These are phyloP conservation scores for Cetraspora pellucida DNA, from an alignment of 192 early-diverging fungal species.

Conservation along the genomic window DNA sequence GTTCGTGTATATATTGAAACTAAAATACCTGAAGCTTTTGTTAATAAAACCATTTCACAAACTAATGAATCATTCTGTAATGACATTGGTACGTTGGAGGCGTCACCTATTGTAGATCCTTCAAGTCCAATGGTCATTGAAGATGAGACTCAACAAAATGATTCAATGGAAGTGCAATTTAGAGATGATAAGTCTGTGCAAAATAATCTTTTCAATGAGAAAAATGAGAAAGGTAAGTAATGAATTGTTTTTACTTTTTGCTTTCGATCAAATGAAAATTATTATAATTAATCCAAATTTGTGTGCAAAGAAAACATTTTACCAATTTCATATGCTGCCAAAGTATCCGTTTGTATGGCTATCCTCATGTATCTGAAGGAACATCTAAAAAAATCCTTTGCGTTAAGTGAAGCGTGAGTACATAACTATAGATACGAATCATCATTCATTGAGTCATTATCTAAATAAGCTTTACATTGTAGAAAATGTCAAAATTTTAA, in stretches of 20 bases:
- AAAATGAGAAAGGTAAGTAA: constrained; percentile 14
- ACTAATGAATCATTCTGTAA: background rate
- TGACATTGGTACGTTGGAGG: background rate
- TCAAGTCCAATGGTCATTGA: background rate
- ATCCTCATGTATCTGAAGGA: constrained; percentile 66
- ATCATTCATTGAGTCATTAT: background rate
- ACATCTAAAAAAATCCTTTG: constrained; percentile 63
- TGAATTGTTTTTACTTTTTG: no score
- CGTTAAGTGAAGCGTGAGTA: constrained; percentile 49
- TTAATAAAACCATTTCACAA: background rate
- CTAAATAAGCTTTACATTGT: background rate
- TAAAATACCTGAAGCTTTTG: background rate
- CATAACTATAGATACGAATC: no score
- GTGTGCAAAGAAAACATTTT: constrained; percentile 11
- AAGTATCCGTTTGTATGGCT: constrained; percentile 60
- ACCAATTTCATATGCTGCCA: constrained; percentile 41
- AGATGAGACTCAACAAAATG: no score
- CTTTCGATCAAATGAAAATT: no score
- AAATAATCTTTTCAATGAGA: background rate
- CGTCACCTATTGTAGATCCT: background rate
- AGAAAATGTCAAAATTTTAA: constrained; percentile 51
- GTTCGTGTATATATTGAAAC: background rate
- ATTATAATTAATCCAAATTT: no score
- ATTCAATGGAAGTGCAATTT: background rate
- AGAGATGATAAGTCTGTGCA: background rate